Percentiles rank a stretch among this genome's conserved stretches.
Evolutionary conservation across 106 monocot genomes (phyloP).

Genomic region (Agapanthus africanus): DNA sequence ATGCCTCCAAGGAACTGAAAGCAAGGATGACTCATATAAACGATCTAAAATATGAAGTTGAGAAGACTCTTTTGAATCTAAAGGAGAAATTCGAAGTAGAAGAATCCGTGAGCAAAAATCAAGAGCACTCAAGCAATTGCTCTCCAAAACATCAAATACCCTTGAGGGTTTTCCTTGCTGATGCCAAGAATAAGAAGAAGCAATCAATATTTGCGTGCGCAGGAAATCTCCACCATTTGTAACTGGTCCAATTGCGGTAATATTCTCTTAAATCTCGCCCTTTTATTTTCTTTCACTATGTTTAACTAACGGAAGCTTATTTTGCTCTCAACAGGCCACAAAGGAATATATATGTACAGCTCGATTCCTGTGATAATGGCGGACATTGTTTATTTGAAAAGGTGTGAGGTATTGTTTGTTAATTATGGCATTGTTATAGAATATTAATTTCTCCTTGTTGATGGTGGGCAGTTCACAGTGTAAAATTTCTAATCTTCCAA

Average conservation of each 20-base stretch:
- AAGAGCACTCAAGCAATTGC: constrained; percentile 21
- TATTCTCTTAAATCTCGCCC: background rate
- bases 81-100: constrained; percentile 33
- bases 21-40: constrained; percentile 46
- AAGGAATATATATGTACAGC: too few species aligned
- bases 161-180: constrained; percentile 55
- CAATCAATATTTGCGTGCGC: constrained; percentile 53
- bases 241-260: background rate
- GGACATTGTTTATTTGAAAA: too few species aligned
- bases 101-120: constrained; percentile 11
- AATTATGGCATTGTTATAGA: too few species aligned
- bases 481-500: too few species aligned
- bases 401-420: too few species aligned
- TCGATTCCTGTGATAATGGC: too few species aligned
- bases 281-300: too few species aligned
- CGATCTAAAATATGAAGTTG: constrained; percentile 42
- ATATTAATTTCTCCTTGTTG: too few species aligned
- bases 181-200: constrained; percentile 62
- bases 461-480: too few species aligned
- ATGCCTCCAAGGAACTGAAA: constrained; percentile 54
- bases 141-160: constrained; percentile 44
- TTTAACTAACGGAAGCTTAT: too few species aligned
- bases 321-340: too few species aligned
- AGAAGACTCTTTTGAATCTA: constrained; percentile 33
- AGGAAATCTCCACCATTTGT: background rate